phyloP scores from a whole-genome alignment of 208 protist species.

The Leishmania turanica region DNA sequence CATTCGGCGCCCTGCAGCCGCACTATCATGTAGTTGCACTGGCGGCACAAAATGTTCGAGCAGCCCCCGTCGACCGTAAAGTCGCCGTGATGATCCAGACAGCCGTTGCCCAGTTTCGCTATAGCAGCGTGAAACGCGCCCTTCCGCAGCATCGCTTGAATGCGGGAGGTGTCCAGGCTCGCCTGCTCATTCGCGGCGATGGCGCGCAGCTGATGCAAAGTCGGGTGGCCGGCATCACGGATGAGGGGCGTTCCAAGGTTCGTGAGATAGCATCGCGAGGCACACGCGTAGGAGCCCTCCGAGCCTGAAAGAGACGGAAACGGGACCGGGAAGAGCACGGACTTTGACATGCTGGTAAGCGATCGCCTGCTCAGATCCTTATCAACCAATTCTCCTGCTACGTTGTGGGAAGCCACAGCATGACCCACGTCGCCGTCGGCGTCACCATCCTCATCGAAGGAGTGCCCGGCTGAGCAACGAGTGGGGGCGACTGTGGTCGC shows the following conservation, averaged over 20 bases:
- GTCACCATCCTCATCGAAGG: constrained; percentile 58
- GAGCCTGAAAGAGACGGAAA: constrained; percentile 52
- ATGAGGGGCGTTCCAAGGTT: constrained; percentile 34
- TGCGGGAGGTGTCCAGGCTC: not conserved
- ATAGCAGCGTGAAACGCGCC: constrained; percentile 70
- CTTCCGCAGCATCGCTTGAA: constrained; percentile 27
- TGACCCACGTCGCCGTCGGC: constrained; percentile 15
- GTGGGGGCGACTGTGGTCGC: not conserved
- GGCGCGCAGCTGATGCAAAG: constrained; percentile 38
- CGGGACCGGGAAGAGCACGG: constrained; percentile 47
- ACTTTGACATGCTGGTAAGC: not conserved
- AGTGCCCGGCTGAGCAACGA: constrained; percentile 2
- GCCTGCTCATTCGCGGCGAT: constrained; percentile 39
- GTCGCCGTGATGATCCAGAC: constrained; percentile 47
- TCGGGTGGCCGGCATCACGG: constrained; percentile 33
- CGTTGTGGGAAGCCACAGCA: not conserved
- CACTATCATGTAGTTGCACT: constrained; percentile 80
- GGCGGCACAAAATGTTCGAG: constrained; percentile 62
- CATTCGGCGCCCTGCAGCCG: constrained; percentile 81
- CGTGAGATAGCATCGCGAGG: constrained; percentile 66
- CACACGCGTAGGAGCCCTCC: constrained; percentile 38
- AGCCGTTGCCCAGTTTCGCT: constrained; percentile 66
- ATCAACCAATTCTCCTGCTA: not conserved
- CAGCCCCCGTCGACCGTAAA: constrained; percentile 56
- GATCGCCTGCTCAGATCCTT: not conserved